A percentile compares a stretch with the other conserved stretches of the same genome.
phyloP scores from a whole-genome alignment of 305 asterid species.

The Ilex paraguariensis region DNA sequence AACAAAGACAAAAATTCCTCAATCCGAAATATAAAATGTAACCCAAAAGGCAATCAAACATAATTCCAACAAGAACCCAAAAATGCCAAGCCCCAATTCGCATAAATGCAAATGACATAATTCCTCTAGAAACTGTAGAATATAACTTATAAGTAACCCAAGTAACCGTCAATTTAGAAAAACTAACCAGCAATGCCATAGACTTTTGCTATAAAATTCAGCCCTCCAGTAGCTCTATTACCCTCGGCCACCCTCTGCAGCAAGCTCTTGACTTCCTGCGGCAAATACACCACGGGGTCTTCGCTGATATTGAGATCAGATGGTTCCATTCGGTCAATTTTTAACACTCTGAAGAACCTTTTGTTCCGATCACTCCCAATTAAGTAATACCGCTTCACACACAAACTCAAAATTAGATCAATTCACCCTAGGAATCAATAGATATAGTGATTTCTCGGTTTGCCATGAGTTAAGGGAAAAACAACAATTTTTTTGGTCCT shows the following conservation, averaged over 20 bases:
- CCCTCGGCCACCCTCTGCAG: constrained; percentile 95
- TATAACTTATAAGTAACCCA: not conserved
- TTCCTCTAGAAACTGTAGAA: no score
- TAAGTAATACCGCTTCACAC: constrained; percentile 80
- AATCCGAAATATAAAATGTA: not conserved
- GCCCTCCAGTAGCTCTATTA: constrained; percentile 96
- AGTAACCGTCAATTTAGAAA: not conserved
- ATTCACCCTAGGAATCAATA: not conserved
- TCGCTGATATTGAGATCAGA: constrained; percentile 91
- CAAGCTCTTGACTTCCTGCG: constrained; percentile 86
- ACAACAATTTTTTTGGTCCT: no score
- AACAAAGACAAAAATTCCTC: not conserved
- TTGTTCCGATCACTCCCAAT: constrained; percentile 95
- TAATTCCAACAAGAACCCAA: no score
- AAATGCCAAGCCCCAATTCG: not conserved
- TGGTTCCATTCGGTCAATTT: constrained; percentile 95
- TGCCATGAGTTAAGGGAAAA: no score
- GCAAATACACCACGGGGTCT: constrained; percentile 94
- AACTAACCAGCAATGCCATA: constrained; percentile 96
- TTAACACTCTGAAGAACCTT: constrained; percentile 74
- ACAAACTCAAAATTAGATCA: not conserved
- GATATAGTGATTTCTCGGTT: no score
- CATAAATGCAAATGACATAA: not conserved
- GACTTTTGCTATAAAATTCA: constrained; percentile 81
- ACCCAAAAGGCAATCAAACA: no score